Evolutionary conservation across 208 protist species (phyloP).

Genomic region (Leishmania amazonensis): DNA sequence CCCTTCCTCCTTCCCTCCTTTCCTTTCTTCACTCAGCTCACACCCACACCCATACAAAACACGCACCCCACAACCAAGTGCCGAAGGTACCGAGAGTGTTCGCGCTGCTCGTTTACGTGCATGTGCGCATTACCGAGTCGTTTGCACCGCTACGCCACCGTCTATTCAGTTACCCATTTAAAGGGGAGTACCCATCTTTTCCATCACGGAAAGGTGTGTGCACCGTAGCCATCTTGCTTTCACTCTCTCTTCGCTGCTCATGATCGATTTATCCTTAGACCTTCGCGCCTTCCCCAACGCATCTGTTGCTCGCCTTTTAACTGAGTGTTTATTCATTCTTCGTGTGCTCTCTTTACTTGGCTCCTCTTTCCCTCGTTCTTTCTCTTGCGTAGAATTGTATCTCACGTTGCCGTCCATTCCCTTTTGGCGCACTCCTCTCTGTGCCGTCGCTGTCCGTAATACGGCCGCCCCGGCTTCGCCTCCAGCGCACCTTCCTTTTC

Average conservation of each 20-base stretch:
- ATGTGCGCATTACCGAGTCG: conserved; percentile 1
- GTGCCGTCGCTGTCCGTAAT: conserved; percentile 1
- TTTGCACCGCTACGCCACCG: neutral
- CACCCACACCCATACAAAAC: neutral
- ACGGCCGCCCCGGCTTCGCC: neutral
- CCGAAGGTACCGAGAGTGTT: neutral
- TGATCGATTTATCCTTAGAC: conserved; percentile 3
- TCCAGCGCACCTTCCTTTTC: neutral
- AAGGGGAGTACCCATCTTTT: neutral
- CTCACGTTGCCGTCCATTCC: neutral
- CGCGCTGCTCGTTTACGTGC: neutral
- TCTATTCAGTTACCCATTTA: neutral
- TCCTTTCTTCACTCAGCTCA: neutral
- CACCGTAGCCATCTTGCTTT: neutral
- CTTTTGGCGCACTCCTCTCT: neutral
- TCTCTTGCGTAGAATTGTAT: neutral
- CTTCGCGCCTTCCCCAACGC: neutral
- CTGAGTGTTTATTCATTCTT: neutral
- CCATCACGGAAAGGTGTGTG: neutral
- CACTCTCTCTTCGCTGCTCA: conserved; percentile 7
- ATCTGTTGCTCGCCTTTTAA: neutral
- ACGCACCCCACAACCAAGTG: neutral
- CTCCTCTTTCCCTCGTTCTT: neutral
- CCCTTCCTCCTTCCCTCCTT: neutral
- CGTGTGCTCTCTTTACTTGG: neutral